phyloP scores from a whole-genome alignment of 495 filamentous ascomycete genomes.

The Ramalina intermedia region DNA sequence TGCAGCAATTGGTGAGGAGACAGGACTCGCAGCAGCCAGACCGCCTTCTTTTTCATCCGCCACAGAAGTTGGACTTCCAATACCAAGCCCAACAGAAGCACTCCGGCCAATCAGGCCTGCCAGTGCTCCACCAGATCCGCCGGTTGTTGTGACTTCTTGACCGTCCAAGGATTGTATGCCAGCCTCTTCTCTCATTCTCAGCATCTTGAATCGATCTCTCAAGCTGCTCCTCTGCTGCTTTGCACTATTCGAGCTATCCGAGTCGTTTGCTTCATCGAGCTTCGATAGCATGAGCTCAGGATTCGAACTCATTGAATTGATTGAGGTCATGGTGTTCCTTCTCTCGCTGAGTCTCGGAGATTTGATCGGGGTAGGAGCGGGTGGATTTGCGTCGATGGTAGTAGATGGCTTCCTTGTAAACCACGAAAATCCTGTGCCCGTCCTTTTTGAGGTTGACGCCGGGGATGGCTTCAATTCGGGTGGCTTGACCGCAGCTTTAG shows the following conservation, averaged over 20 bases:
- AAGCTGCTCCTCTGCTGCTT: constrained; percentile 51
- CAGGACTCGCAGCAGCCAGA: constrained; percentile 10
- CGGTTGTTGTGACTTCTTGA: constrained; percentile 28
- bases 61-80: constrained; percentile 38
- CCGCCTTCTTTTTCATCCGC: constrained; percentile 35
- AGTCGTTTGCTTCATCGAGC: constrained; percentile 52
- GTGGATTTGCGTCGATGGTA: constrained; percentile 35
- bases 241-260: constrained; percentile 28
- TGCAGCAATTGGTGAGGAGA: constrained; percentile 19
- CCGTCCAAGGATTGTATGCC: constrained; percentile 33
- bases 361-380: constrained; percentile 31
- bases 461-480: constrained; percentile 27
- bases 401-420: constrained; percentile 57
- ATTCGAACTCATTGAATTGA: constrained; percentile 60
- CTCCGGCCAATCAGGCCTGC: constrained; percentile 28
- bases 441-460: constrained; percentile 40
- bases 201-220: constrained; percentile 72
- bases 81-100: constrained; percentile 35
- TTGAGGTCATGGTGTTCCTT: constrained; percentile 61
- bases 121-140: constrained; percentile 21
- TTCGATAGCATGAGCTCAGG: constrained; percentile 57
- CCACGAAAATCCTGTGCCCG: constrained; percentile 74
- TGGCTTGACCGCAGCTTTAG: constrained; percentile 28
- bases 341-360: constrained; percentile 27
- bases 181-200: constrained; percentile 69